phyloP scores from a whole-genome alignment of 2,329 filamentous ascomycete species.

The Allantophomopsis lycopodina region DNA sequence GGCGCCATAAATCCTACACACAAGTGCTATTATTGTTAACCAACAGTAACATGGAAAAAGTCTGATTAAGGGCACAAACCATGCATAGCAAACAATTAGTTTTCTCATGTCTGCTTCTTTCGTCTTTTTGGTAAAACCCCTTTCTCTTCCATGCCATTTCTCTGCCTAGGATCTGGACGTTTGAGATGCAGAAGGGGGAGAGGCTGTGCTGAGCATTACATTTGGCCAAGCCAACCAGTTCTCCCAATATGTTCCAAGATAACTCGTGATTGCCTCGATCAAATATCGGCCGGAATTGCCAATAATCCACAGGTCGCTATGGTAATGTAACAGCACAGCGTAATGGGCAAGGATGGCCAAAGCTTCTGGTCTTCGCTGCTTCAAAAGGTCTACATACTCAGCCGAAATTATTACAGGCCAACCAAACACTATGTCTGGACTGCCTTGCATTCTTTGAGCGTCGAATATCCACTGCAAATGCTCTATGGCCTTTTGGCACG shows the following conservation, averaged over 20 bases:
- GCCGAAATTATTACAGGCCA: slow-evolving; percentile 19
- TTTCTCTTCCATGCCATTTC: too few species aligned
- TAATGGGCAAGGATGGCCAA: slow-evolving; percentile 21
- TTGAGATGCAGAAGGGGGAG: too few species aligned
- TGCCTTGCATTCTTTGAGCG: not conserved
- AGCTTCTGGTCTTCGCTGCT: slow-evolving; percentile 16
- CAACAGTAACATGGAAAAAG: too few species aligned
- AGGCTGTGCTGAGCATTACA: too few species aligned
- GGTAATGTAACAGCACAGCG: slow-evolving; percentile 17
- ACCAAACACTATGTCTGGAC: slow-evolving; percentile 10
- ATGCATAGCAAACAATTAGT: too few species aligned
- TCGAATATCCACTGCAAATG: slow-evolving; percentile 9
- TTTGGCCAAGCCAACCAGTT: too few species aligned
- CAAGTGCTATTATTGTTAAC: too few species aligned
- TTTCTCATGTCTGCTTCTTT: too few species aligned
- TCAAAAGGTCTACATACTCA: slow-evolving; percentile 16
- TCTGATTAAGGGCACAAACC: too few species aligned
- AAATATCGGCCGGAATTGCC: slow-evolving; percentile 8
- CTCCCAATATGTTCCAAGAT: slow-evolving; percentile 3
- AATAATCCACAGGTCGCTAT: slow-evolving; percentile 9
- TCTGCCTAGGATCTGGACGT: too few species aligned
- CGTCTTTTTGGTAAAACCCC: too few species aligned
- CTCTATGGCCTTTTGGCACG: slow-evolving; percentile 3
- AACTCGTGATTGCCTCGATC: slow-evolving; percentile 7
- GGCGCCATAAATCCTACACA: too few species aligned